phyloP scores from a whole-genome alignment of 164 flowering plant genomes.

The Kalanchoe fedtschenkoi region DNA sequence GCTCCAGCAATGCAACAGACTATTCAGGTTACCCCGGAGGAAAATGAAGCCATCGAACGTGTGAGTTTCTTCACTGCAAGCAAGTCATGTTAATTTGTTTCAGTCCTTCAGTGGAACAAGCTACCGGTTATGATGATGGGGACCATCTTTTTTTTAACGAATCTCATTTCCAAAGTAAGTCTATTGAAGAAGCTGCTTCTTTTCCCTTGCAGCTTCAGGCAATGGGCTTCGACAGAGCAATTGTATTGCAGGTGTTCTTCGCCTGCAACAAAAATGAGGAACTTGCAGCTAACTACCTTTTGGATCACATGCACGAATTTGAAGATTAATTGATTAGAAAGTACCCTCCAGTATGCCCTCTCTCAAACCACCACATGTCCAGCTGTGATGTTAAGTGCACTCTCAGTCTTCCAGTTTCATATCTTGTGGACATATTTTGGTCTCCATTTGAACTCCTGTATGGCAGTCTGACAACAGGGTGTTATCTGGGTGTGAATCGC shows the following conservation, averaged over 20 bases:
- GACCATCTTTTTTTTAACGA: not conserved
- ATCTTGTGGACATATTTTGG: not conserved
- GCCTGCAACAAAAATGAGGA: constrained; percentile 8
- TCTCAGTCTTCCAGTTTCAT: not conserved
- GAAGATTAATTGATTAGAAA: constrained; percentile 2
- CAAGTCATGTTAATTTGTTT: not conserved
- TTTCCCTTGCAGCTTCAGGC: constrained; percentile 5
- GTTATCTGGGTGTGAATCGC: not conserved
- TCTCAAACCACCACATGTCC: not conserved
- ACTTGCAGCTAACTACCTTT: constrained; percentile 6
- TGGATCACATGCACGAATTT: constrained; percentile 9
- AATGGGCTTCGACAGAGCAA: constrained; percentile 7
- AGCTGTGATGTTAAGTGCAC: not conserved
- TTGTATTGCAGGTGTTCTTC: constrained; percentile 4
- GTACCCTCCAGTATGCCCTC: not conserved
- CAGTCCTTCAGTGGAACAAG: not conserved
- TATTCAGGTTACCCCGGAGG: constrained; percentile 31
- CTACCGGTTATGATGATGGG: not conserved
- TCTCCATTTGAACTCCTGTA: not conserved
- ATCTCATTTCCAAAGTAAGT: not conserved
- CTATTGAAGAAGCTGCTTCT: not conserved
- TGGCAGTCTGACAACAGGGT: not conserved
- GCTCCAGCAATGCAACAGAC: constrained; percentile 23
- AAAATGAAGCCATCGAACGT: constrained; percentile 30
- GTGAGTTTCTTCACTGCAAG: constrained; percentile 13